These are phyloP conservation scores for Boletus sp. DNA, from an alignment of 768 basidiomycete species.

Conservation along the genomic window DNA sequence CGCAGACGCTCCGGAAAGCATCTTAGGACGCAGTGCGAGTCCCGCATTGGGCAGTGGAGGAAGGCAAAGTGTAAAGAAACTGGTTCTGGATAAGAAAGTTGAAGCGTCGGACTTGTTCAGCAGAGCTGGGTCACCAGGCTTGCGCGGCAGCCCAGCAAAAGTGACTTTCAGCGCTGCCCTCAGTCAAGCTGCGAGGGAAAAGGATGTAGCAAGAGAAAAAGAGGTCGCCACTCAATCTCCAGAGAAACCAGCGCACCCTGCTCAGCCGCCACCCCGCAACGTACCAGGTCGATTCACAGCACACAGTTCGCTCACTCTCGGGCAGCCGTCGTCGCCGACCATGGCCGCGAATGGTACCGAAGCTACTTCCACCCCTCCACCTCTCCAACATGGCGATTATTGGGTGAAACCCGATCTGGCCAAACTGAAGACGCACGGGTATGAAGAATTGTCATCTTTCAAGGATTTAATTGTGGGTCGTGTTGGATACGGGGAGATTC, in stretches of 20 bases:
- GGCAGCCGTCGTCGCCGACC: slow-evolving; percentile 24
- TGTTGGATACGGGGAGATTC: slow-evolving; percentile 86
- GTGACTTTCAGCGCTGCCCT: slow-evolving; percentile 74
- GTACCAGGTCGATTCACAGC: slow-evolving; percentile 41
- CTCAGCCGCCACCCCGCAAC: slow-evolving; percentile 38
- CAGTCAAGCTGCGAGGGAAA: slow-evolving; percentile 71
- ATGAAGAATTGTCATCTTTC: slow-evolving; percentile 71
- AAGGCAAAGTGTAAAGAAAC: slow-evolving; percentile 87
- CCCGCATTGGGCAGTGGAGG: slow-evolving; percentile 66
- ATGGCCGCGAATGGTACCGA: slow-evolving; percentile 29
- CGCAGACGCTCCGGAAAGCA: slow-evolving; percentile 56
- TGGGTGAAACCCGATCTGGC: slow-evolving; percentile 80
- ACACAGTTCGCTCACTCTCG: slow-evolving; percentile 32
- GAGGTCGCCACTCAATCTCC: slow-evolving; percentile 27
- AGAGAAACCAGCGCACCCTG: slow-evolving; percentile 15
- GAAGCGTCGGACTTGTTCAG: slow-evolving; percentile 71
- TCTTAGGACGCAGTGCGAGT: slow-evolving; percentile 53
- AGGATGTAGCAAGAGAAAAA: slow-evolving; percentile 49
- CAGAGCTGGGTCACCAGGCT: slow-evolving; percentile 37
- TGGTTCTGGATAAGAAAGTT: slow-evolving; percentile 83
- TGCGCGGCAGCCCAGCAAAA: slow-evolving; percentile 37
- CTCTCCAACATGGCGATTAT: slow-evolving; percentile 84
- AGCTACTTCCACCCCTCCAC: slow-evolving; percentile 26
- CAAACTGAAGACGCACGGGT: slow-evolving; percentile 65
- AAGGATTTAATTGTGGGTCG: slow-evolving; percentile 82